Conservation (phyloP, 2,329 filamentous ascomycete species). For the Bipolaris zeicola region DNA sequence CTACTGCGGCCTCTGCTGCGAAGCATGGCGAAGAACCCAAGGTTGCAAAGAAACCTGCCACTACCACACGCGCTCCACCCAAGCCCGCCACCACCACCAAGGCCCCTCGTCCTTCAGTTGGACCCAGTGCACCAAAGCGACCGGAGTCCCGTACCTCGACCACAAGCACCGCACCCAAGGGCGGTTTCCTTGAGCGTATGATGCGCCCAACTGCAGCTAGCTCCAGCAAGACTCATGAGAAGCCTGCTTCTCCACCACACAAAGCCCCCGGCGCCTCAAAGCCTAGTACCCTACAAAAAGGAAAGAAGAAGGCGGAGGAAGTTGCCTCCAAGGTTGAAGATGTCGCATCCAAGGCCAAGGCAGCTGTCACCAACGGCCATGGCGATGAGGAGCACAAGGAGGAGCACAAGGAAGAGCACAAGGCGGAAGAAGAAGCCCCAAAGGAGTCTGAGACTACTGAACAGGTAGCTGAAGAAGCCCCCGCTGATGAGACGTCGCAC, state of each 20-base stretch:
- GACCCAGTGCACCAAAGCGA: slow-evolving; percentile 54
- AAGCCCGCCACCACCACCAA: slow-evolving; percentile 36
- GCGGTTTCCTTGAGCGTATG: slow-evolving; percentile 79
- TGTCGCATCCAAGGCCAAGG: slow-evolving; percentile 43
- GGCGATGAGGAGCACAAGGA: slow-evolving; percentile 17
- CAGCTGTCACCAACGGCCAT: slow-evolving; percentile 38
- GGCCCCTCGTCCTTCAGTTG: slow-evolving; percentile 46
- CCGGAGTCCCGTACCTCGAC: slow-evolving; percentile 55
- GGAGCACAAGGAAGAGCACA: slow-evolving; percentile 24
- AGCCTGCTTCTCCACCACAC: slow-evolving; percentile 45
- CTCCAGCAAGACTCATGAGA: slow-evolving; percentile 64
- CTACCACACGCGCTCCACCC: slow-evolving; percentile 42
- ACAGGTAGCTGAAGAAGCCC: slow-evolving; percentile 11
- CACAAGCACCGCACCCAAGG: slow-evolving; percentile 65
- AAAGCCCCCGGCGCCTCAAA: slow-evolving; percentile 32
- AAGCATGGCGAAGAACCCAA: slow-evolving; percentile 57
- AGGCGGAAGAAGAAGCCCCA: slow-evolving; percentile 17
- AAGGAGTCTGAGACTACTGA: slow-evolving; percentile 17
- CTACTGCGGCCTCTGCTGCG: slow-evolving; percentile 71
- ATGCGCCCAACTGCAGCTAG: slow-evolving; percentile 76
- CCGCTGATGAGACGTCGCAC: slow-evolving; percentile 5
- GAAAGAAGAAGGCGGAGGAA: slow-evolving; percentile 47
- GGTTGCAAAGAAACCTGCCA: slow-evolving; percentile 47
- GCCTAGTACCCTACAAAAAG: slow-evolving; percentile 36
- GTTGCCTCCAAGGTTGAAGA: slow-evolving; percentile 43